Percentiles rank a stretch among this genome's conserved stretches.
Conservation (phyloP, 306 rosid genomes). For the Vigna hirtella region DNA sequence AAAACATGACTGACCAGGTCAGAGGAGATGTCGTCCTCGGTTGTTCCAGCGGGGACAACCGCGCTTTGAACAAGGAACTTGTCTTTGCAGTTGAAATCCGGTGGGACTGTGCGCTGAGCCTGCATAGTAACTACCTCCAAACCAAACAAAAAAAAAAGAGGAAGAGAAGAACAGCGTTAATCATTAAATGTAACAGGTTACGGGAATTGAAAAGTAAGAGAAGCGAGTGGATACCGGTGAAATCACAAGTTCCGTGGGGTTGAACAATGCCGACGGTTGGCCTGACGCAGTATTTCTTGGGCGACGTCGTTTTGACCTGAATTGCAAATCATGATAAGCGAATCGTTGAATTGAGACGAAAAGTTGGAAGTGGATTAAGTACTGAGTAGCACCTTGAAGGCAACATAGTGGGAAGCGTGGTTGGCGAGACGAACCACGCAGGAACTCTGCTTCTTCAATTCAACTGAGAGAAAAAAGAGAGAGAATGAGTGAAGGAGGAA, state of each 20-base stretch:
- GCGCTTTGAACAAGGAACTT: constrained; percentile 82
- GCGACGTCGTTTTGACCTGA: constrained; percentile 73
- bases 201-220: neutral
- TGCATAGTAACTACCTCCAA: constrained; percentile 73
- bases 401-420: constrained; percentile 64
- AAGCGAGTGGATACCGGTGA: constrained; percentile 58
- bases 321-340: neutral
- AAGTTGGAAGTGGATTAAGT: neutral
- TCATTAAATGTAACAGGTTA: neutral
- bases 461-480: constrained; percentile 50
- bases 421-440: constrained; percentile 72
- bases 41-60: constrained; percentile 60
- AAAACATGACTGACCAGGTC: constrained; percentile 38
- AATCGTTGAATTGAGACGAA: neutral
- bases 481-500: constrained; percentile 31
- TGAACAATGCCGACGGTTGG: constrained; percentile 76
- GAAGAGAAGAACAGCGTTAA: neutral
- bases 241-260: constrained; percentile 64
- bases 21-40: constrained; percentile 69
- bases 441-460: constrained; percentile 76
- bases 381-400: constrained; percentile 64
- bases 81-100: constrained; percentile 77
- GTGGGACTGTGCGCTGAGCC: constrained; percentile 72
- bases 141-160: neutral
- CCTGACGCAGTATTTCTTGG: constrained; percentile 79